Percentiles rank a stretch among this genome's conserved stretches.
Evolutionary conservation across 805 yeast species (phyloP).

Genomic region (Starmerella scarabaei): DNA sequence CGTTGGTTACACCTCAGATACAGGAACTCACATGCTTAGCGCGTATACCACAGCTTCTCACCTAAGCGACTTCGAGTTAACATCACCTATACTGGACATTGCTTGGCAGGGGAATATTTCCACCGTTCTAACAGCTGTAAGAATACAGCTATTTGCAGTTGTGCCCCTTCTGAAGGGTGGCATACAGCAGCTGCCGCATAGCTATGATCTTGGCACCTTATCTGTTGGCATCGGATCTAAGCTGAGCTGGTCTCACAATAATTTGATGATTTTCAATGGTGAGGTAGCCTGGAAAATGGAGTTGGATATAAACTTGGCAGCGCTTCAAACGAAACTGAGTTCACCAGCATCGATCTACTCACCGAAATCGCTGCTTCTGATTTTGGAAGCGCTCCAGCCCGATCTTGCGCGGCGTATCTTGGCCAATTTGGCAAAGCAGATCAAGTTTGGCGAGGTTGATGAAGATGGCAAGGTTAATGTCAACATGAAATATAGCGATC

Average conservation of each 20-base stretch:
- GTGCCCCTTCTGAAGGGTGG: not conserved
- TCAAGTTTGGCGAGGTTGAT: slow-evolving; percentile 5
- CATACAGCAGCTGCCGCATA: not conserved
- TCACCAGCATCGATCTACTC: slow-evolving; percentile 66
- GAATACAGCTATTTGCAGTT: not conserved
- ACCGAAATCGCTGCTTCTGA: slow-evolving; percentile 75
- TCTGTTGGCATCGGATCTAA: too few relatives aligned
- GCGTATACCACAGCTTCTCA: not conserved
- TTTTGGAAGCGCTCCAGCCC: slow-evolving; percentile 49
- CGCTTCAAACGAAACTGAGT: not conserved
- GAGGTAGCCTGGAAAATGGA: not conserved
- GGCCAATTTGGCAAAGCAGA: slow-evolving; percentile 6
- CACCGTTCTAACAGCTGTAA: not conserved
- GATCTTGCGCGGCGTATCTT: slow-evolving; percentile 45
- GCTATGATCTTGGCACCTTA: not conserved
- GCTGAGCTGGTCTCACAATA: too few relatives aligned
- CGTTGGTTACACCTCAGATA: not conserved
- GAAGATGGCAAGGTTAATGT: slow-evolving; percentile 1
- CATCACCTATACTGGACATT: not conserved
- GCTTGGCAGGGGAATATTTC: not conserved
- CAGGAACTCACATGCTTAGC: not conserved
- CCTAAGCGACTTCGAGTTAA: not conserved
- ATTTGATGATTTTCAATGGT: not conserved
- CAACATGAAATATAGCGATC: not conserved
- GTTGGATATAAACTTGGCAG: too few relatives aligned